Percentiles rank a stretch among this genome's conserved stretches.
These are phyloP conservation scores for Trichoderma asperellum DNA, from an alignment of 2,329 filamentous ascomycete species.

Conservation along the genomic window DNA sequence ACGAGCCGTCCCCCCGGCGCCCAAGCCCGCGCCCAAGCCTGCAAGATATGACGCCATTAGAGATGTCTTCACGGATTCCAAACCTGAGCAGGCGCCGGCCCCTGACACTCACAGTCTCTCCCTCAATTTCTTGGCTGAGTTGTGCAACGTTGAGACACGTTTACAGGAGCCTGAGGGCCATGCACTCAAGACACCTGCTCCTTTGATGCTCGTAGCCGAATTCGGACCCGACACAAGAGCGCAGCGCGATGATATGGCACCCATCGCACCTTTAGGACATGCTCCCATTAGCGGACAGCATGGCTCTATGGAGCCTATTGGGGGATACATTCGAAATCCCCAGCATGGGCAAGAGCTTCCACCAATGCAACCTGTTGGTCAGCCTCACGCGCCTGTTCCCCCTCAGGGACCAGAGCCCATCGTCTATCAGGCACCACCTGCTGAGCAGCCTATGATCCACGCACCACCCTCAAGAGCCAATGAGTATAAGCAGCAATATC, in stretches of 20 bases:
- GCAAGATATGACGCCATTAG: slow-evolving; percentile 46
- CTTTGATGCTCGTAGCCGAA: not conserved
- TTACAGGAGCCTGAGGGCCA: slow-evolving; percentile 33
- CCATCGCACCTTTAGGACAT: slow-evolving; percentile 32
- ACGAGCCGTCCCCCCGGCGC: slow-evolving; percentile 35
- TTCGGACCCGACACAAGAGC: slow-evolving; percentile 33
- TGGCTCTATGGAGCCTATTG: slow-evolving; percentile 25
- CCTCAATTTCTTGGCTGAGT: slow-evolving; percentile 43
- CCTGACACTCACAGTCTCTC: slow-evolving; percentile 35
- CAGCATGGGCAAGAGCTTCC: slow-evolving; percentile 28
- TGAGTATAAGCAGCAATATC: slow-evolving; percentile 38
- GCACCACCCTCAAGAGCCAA: slow-evolving; percentile 35
- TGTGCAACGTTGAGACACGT: slow-evolving; percentile 41
- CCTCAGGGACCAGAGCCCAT: slow-evolving; percentile 31
- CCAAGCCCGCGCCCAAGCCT: slow-evolving; percentile 40
- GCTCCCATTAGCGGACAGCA: slow-evolving; percentile 34
- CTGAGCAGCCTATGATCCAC: slow-evolving; percentile 35
- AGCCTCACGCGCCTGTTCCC: slow-evolving; percentile 34
- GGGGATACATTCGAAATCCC: slow-evolving; percentile 34
- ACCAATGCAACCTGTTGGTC: slow-evolving; percentile 36
- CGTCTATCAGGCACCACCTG: slow-evolving; percentile 36
- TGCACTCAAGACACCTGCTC: slow-evolving; percentile 8
- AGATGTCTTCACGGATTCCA: slow-evolving; percentile 48
- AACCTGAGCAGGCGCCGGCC: slow-evolving; percentile 38
- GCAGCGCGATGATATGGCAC: slow-evolving; percentile 35